Conservation (phyloP, 768 basidiomycete species). For the Suillus subaureus region DNA sequence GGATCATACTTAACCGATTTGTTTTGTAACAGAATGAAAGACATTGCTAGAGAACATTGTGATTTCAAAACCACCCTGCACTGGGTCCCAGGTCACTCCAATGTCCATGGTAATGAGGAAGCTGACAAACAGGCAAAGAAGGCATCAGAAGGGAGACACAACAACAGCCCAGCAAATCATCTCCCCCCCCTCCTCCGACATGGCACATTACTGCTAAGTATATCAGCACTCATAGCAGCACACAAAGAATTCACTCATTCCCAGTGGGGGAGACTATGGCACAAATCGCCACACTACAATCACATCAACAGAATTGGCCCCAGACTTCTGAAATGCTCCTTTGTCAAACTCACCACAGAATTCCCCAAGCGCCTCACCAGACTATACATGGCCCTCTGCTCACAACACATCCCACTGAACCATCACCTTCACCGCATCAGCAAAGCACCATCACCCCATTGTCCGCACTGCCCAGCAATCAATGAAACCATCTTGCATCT, state of each 20-base stretch:
- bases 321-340: neutral
- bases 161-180: neutral
- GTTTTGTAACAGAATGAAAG: neutral
- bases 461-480: constrained; percentile 7
- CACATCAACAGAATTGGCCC: neutral
- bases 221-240: neutral
- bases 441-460: constrained; percentile 23
- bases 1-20: constrained; percentile 4
- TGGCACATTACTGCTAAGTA: neutral
- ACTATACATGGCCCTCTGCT: constrained; percentile 33
- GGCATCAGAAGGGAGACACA: neutral
- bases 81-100: constrained; percentile 5
- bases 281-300: constrained; percentile 1
- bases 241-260: neutral
- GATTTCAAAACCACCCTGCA: neutral
- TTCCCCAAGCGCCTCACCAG: constrained; percentile 20
- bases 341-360: constrained; percentile 5
- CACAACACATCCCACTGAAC: constrained; percentile 32
- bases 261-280: neutral
- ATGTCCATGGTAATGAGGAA: neutral
- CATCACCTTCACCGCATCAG: constrained; percentile 33
- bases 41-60: neutral
- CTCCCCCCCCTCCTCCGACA: neutral
- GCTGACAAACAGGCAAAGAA: constrained; percentile 5
- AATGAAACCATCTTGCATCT: too few relatives aligned